phyloP scores from a whole-genome alignment of 2,329 filamentous ascomycete species.

The Cyclaneusma minus region DNA sequence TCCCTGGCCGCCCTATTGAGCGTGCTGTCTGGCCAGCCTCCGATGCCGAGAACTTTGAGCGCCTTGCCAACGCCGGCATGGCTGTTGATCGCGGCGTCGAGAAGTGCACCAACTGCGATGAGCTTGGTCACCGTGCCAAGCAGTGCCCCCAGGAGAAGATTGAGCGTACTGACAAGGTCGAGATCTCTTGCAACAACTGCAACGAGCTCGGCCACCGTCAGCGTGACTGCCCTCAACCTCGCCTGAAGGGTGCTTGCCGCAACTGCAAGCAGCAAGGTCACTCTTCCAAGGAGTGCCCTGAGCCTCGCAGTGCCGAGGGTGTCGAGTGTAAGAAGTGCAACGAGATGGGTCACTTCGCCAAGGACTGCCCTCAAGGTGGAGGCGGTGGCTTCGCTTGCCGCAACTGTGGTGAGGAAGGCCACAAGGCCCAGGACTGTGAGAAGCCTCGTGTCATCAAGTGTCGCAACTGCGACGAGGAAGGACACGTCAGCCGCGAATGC shows the following conservation, averaged over 20 bases:
- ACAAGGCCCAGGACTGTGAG: constrained; percentile 34
- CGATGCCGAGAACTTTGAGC: constrained; percentile 42
- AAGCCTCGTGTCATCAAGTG: constrained; percentile 39
- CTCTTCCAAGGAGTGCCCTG: constrained; percentile 20
- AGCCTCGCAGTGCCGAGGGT: constrained; percentile 40
- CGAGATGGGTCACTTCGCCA: constrained; percentile 39
- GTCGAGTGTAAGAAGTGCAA: constrained; percentile 21
- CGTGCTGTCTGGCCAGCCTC: constrained; percentile 41
- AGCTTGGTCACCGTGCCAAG: constrained; percentile 48
- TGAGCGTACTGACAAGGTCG: constrained; percentile 27
- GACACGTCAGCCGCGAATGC: constrained; percentile 44
- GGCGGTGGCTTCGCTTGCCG: constrained; percentile 34
- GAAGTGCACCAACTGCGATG: constrained; percentile 44
- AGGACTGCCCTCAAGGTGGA: constrained; percentile 47
- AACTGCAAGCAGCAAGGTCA: constrained; percentile 40
- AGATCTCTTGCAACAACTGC: constrained; percentile 51
- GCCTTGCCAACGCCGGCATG: constrained; percentile 51
- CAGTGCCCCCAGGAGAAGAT: constrained; percentile 40
- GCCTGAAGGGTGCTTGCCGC: constrained; percentile 47
- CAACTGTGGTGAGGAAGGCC: constrained; percentile 49
- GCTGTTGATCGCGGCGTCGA: constrained; percentile 40
- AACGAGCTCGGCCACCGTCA: constrained; percentile 46
- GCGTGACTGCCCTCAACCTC: constrained; percentile 50
- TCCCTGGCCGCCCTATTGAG: constrained; percentile 42
- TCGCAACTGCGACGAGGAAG: constrained; percentile 45